Percentiles rank a stretch among this genome's conserved stretches.
Evolutionary conservation across 257 asterid species (phyloP).

Genomic region (Datura wrightii): DNA sequence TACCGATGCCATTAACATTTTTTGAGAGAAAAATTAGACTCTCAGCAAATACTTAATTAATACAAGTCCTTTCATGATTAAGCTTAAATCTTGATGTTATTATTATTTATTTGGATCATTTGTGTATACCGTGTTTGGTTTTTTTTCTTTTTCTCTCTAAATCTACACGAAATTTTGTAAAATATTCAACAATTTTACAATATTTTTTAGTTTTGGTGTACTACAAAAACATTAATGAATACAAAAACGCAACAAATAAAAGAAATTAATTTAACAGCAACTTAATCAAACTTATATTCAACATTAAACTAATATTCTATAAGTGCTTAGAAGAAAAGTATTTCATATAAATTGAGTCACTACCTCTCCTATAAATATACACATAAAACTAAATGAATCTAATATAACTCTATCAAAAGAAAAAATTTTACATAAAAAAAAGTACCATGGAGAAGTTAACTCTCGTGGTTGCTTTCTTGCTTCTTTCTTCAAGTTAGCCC

Average conservation of each 20-base stretch:
- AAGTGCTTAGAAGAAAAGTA: background rate
- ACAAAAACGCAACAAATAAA: background rate
- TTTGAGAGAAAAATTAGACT: too few species aligned
- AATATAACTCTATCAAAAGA: background rate
- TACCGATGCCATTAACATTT: too few species aligned
- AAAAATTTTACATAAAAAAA: background rate
- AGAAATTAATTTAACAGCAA: background rate
- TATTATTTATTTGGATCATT: too few species aligned
- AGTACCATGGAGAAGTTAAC: background rate
- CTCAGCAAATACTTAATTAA: too few species aligned
- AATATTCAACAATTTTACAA: background rate
- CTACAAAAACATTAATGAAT: background rate
- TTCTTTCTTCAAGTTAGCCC: conserved; percentile 12
- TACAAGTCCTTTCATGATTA: too few species aligned
- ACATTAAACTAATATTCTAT: background rate
- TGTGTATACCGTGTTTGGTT: too few species aligned
- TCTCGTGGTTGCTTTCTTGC: background rate
- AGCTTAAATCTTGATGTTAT: too few species aligned
- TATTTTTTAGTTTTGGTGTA: background rate
- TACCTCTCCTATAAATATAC: conserved; percentile 2
- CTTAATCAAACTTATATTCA: background rate
- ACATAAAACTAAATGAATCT: background rate
- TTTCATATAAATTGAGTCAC: background rate
- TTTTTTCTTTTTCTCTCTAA: background rate
- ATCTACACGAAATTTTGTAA: background rate